Conservation (phyloP, 352 stramenopile species). For the Pythium dissotocum region DNA sequence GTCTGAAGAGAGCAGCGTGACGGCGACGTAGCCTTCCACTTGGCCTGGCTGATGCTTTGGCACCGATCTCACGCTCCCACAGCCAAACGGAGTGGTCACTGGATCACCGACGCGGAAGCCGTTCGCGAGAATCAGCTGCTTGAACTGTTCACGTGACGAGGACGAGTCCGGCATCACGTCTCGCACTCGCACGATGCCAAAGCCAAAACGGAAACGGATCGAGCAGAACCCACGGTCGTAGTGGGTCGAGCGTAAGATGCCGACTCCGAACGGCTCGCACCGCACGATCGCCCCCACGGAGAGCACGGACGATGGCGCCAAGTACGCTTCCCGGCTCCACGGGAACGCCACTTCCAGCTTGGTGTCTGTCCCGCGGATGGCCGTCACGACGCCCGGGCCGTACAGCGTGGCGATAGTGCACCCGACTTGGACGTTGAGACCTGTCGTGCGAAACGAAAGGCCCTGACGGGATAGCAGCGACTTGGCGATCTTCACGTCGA, state of each 20-base stretch:
- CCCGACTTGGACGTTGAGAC: slow-evolving; percentile 40
- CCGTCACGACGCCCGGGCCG: slow-evolving; percentile 62
- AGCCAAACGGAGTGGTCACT: slow-evolving; percentile 73
- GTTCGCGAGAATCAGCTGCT: slow-evolving; percentile 29
- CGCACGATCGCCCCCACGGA: slow-evolving; percentile 47
- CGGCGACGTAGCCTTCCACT: slow-evolving; percentile 4
- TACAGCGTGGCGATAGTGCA: slow-evolving; percentile 63
- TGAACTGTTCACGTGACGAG: slow-evolving; percentile 31
- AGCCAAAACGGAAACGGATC: slow-evolving; percentile 68
- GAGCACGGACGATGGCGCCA: slow-evolving; percentile 53
- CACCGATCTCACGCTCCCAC: slow-evolving; percentile 28
- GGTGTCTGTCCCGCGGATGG: slow-evolving; percentile 46
- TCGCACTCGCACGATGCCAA: slow-evolving; percentile 55
- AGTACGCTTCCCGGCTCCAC: slow-evolving; percentile 63
- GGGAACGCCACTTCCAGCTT: slow-evolving; percentile 70
- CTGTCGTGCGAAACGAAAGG: slow-evolving; percentile 36
- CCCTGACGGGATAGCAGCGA: slow-evolving; percentile 59
- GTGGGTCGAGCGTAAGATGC: slow-evolving; percentile 60
- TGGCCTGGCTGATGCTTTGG: not conserved
- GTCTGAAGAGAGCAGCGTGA: slow-evolving; percentile 13
- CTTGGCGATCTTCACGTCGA: slow-evolving; percentile 79
- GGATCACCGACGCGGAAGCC: slow-evolving; percentile 51
- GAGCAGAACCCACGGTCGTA: slow-evolving; percentile 61
- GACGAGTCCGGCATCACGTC: slow-evolving; percentile 40
- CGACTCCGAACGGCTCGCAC: slow-evolving; percentile 52